Evolutionary conservation across 805 yeast species (phyloP).

Genomic region (Cyberlindnera lachancei): DNA sequence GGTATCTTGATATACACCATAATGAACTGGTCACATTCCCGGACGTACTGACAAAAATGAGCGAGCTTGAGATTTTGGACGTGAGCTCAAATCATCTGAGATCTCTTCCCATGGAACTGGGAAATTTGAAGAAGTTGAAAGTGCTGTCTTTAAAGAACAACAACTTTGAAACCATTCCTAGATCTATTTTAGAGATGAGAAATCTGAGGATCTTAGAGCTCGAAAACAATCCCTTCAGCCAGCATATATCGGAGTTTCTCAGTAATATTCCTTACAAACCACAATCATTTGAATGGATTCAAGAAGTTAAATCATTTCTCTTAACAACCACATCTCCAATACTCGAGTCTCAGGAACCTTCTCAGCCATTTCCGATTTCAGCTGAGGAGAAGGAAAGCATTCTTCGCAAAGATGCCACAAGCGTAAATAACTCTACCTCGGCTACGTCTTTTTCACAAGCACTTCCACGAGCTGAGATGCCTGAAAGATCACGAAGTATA

Average conservation of each 20-base stretch:
- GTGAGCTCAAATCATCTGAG: constrained; percentile 48
- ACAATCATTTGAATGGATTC: constrained; percentile 37
- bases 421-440: too few relatives aligned
- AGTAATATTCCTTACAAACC: constrained; percentile 26
- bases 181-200: constrained; percentile 41
- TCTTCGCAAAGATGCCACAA: too few relatives aligned
- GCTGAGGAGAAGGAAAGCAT: too few relatives aligned
- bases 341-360: too few relatives aligned
- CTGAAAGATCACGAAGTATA: constrained; percentile 27
- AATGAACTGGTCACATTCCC: constrained; percentile 54
- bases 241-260: constrained; percentile 38
- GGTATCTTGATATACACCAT: constrained; percentile 59
- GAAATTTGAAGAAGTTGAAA: constrained; percentile 36
- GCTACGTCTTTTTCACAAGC: neutral
- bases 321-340: constrained; percentile 1
- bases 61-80: constrained; percentile 56
- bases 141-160: constrained; percentile 59
- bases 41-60: constrained; percentile 27
- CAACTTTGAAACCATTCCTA: constrained; percentile 46
- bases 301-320: constrained; percentile 12
- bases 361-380: too few relatives aligned
- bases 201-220: constrained; percentile 52
- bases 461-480: neutral
- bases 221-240: constrained; percentile 51
- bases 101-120: constrained; percentile 38